Evolutionary conservation across 495 filamentous ascomycete species (phyloP), one percentile per base, ranked within the genome.

Genomic region (Polyplosphaeria fusca): DNA sequence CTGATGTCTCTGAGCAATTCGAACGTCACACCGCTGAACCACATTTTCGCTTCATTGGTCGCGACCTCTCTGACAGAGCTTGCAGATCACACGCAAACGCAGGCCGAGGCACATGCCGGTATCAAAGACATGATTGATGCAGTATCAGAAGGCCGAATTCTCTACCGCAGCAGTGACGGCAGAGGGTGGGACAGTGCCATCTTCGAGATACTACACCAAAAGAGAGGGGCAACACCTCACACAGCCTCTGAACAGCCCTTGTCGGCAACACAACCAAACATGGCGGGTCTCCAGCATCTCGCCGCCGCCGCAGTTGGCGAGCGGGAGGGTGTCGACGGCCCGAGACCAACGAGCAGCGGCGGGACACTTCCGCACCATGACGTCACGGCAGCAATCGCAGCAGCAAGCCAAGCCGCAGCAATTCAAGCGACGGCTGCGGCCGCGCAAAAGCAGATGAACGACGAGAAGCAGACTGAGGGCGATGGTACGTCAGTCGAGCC

Each of bases 51-150:
- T 4, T 52, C 26, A 38, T 47, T 65, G 4, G 57, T 61, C 0
- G 62, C 62, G 14, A 58, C 53, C 23, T 57, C 52, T 12, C 41
- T 65, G 5, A 50, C 28, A 5, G 62, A 65, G 37, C 57, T 65
- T 19, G 37, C 62, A 1, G 57, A 61, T 37, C 62, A 57, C 18
- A 30, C 56, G 9, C 57, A 65, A 47, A 61, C 62, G 16, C 62
- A 65, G 41, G 45, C 54, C 16, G 62, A 65, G 23, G 51, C 62
- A 3, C 51, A 52, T 23, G 53, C 51, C 16, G 42, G 50, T n/a
- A 65, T 65, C 30, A 55, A 51, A n/a, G 62, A 65, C 28, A 61
- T 65, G 62, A 27, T 47, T 35, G 62, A 65, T 11, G 57, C 57
- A 11, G 43, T 65, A 13, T 14, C 42, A 4, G 58, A 58, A 24